These are phyloP conservation scores for Phlegmacium glaucopus DNA, from an alignment of 768 basidiomycete species.

Conservation along the genomic window DNA sequence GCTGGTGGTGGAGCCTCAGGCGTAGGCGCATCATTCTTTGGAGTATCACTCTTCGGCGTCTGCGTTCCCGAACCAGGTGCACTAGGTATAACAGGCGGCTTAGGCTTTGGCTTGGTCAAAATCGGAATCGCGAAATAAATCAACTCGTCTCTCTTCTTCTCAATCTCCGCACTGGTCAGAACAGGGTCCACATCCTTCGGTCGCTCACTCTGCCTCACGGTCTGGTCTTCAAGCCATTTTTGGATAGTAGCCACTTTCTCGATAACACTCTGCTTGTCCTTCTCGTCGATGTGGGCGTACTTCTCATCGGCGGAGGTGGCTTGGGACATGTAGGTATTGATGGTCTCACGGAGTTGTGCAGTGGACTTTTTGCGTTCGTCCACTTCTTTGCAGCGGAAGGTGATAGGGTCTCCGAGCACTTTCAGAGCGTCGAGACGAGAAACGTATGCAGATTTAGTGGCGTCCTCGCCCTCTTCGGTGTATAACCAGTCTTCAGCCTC, in stretches of 20 bases:
- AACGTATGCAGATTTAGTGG: constrained; percentile 93
- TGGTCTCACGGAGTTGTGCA: constrained; percentile 76
- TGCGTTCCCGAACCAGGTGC: constrained; percentile 48
- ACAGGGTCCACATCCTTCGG: constrained; percentile 88
- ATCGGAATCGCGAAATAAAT: constrained; percentile 89
- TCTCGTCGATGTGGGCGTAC: constrained; percentile 85
- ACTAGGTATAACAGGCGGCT: constrained; percentile 57
- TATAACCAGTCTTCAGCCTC: constrained; percentile 97
- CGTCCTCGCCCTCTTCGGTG: constrained; percentile 95
- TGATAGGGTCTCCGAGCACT: constrained; percentile 82
- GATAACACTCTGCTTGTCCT: constrained; percentile 80
- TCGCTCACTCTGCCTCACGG: constrained; percentile 80
- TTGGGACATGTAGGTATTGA: constrained; percentile 82
- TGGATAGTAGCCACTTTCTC: constrained; percentile 88
- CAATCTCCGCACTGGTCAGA: constrained; percentile 75
- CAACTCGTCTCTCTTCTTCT: constrained; percentile 90
- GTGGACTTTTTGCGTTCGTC: constrained; percentile 78
- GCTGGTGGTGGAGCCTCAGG: constrained; percentile 27
- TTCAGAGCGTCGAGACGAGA: constrained; percentile 79
- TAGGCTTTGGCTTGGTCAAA: constrained; percentile 90
- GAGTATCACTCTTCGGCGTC: constrained; percentile 64
- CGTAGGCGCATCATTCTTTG: constrained; percentile 23
- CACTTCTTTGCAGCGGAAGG: constrained; percentile 74
- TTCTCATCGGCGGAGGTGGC: constrained; percentile 84
- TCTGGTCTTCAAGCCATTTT: constrained; percentile 96